Base-by-base conservation (phyloP, 164 flowering plant genomes). In the Cinnamomum chago region DNA sequence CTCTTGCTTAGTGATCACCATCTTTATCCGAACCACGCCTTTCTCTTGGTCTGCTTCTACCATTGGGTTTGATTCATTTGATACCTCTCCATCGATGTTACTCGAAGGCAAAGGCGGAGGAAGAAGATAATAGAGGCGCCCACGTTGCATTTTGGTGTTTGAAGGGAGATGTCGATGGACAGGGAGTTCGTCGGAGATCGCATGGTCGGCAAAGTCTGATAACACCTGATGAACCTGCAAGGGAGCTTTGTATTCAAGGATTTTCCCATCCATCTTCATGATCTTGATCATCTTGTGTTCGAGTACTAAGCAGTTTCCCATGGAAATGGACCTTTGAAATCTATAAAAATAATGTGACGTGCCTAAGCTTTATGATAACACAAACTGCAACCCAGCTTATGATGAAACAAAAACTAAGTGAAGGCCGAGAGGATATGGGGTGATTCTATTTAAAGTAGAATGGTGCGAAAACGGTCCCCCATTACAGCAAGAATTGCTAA, bases 281-380 rank as follows among this genome's bases (percentile, higher is more conserved):
- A 90, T 73, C 77, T 75, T 84, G 73, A 89, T 73, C 4, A 76
- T 40, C 51, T 82, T 83, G 33, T 72, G 74, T 71, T 86, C 84
- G 13, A 62, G 75, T 77, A 78, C 84, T 72, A 92, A 75, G 85
- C 97, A 92, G 72, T 92, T 92, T 64, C 97, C 95, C 97, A 91
- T 92, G 52, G 68, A 70, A 72, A 27, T 62, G 11, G 25, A 5
- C 30, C 47, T 52, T 70, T 9, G 60, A 5, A 23, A 23, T 7
- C 14, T n/a, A 12, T 25, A 66, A 69, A 15, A 24, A 20, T 11
- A 6, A 14, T 13, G 23, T 51, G 23, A 27, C 30, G 62, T 55
- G 60, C 60, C 60, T 55, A 55, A 0, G 60, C 18, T 55, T 55
- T 40, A 55, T 55, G 20, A 55, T 55, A 5, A 14, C 20, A 3